Evolutionary conservation across 2,329 filamentous ascomycete species (phyloP), one percentile per base, ranked within the genome.

Genomic region (Macrophomina phaseolina): DNA sequence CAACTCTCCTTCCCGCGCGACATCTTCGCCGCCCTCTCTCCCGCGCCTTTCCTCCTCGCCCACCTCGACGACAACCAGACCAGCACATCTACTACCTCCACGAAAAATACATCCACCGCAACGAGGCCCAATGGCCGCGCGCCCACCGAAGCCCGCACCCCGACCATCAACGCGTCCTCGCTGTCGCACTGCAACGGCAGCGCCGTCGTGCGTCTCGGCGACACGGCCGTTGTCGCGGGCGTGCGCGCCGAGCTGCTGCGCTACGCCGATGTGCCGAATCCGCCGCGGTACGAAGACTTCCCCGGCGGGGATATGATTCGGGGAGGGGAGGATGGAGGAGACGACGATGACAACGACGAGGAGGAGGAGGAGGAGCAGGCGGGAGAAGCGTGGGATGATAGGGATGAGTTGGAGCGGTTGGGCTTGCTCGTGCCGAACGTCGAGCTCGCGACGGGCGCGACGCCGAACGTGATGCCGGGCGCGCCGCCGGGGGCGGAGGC

Each of bases 221-320:
- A 96, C 78, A 98, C 94, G 1, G 93, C 93, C 0, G 92, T 94
- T n/a, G 94, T 99, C 45, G 97, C 94, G 76, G 95, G 94, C 67
- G 89, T 99, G 23, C 89, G 94, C 52, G 94, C 86, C 63, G 95
- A 99, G 80, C 89, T 97, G 6, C 83, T 99, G 32, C 84, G 89
- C 56, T 89, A 91, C 2, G 85, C 86, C 60, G 89, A 92, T 75
- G 92, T 96, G 67, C 89, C 90, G 56, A 89, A 87, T 72, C 90
- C 87, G 67, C 77, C 80, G 45, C 42, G 30, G 42, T 49, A 62
- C 58, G 72, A 64, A 3, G 55, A 34, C 3, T 3, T 40, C 23
- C n/a, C 4, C 18, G 14, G 11, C 34, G 14, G 2, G 40, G 42
- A 30, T 53, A 46, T 4, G 14, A 18, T 62, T 4, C 56, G 66